A percentile compares a stretch with the other conserved stretches of the same genome.
phyloP scores from a whole-genome alignment of 164 flowering plant species.

The Cinnamomum micranthum region DNA sequence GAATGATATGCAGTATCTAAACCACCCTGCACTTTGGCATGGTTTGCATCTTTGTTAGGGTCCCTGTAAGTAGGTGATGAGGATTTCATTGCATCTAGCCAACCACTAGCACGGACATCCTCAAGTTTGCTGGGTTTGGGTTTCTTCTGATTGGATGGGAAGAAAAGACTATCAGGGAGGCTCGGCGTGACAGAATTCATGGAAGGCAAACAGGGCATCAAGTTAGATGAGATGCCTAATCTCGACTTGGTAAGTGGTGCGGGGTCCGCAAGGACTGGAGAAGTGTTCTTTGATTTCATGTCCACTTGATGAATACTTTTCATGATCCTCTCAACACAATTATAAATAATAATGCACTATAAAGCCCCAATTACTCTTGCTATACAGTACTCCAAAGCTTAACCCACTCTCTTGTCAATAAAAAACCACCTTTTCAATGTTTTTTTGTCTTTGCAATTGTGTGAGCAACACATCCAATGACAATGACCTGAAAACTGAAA shows the following conservation, averaged over 20 bases:
- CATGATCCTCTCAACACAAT: too few species aligned
- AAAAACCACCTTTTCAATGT: slow-evolving; percentile 60
- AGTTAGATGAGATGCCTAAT: too few species aligned
- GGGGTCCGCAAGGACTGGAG: too few species aligned
- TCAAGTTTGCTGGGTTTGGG: slow-evolving; percentile 8
- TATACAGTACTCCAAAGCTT: background rate
- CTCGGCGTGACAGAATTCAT: background rate
- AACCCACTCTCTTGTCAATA: slow-evolving; percentile 57
- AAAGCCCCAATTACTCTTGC: background rate
- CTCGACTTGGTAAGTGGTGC: too few species aligned
- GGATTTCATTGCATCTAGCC: slow-evolving; percentile 19
- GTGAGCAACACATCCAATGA: slow-evolving; percentile 44
- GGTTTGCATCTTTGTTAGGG: background rate
- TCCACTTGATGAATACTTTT: too few species aligned
- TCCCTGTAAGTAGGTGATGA: slow-evolving; percentile 11
- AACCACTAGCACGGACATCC: slow-evolving; percentile 10
- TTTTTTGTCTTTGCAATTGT: slow-evolving; percentile 41
- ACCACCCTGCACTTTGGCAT: background rate
- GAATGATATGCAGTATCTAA: slow-evolving; percentile 3
- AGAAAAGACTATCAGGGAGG: background rate
- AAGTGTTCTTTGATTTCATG: too few species aligned
- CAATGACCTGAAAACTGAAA: slow-evolving; percentile 35
- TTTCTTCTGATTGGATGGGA: background rate
- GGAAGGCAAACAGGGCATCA: background rate
- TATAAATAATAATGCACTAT: too few species aligned